These are phyloP conservation scores for Mrakia gelida DNA, from an alignment of 768 basidiomycete species.

Conservation along the genomic window DNA sequence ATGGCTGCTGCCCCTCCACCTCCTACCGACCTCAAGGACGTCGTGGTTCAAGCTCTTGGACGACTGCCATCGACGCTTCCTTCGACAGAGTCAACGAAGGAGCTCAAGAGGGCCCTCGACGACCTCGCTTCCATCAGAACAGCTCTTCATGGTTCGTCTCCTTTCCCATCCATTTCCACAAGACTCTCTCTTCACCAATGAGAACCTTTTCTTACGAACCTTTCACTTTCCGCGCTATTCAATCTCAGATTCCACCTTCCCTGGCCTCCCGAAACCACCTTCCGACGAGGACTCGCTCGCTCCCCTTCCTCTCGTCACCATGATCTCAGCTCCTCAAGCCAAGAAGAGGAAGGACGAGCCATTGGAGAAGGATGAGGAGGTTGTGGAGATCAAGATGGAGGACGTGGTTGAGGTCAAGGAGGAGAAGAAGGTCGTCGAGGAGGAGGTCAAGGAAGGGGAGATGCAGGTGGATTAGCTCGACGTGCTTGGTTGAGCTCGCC, in stretches of 20 bases:
- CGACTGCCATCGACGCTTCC: not conserved
- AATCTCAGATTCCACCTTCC: not conserved
- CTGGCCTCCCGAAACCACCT: slow-evolving; percentile 14
- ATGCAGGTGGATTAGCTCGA: slow-evolving; percentile 6
- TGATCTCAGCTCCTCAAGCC: slow-evolving; percentile 4
- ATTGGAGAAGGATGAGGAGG: not conserved
- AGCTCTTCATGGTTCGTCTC: not conserved
- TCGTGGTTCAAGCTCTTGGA: not conserved
- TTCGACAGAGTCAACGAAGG: not conserved
- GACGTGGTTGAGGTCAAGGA: slow-evolving; percentile 31
- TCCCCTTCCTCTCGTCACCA: slow-evolving; percentile 15
- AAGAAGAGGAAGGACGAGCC: not conserved
- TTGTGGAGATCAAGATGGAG: slow-evolving; percentile 31
- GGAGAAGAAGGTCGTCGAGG: not conserved
- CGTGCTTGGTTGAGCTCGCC: not conserved
- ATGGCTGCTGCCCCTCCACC: not conserved
- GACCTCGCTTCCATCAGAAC: slow-evolving; percentile 11
- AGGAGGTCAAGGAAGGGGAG: not conserved
- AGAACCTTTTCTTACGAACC: not conserved
- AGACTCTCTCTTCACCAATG: too few species aligned
- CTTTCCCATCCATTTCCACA: not conserved
- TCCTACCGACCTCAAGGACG: not conserved
- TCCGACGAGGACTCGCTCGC: slow-evolving; percentile 8
- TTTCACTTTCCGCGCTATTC: too few species aligned
- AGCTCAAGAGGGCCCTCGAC: not conserved